Percentiles rank a stretch among this genome's conserved stretches.
Evolutionary conservation across 768 basidiomycete genomes (phyloP).

Genomic region (Termitomyces sp.): DNA sequence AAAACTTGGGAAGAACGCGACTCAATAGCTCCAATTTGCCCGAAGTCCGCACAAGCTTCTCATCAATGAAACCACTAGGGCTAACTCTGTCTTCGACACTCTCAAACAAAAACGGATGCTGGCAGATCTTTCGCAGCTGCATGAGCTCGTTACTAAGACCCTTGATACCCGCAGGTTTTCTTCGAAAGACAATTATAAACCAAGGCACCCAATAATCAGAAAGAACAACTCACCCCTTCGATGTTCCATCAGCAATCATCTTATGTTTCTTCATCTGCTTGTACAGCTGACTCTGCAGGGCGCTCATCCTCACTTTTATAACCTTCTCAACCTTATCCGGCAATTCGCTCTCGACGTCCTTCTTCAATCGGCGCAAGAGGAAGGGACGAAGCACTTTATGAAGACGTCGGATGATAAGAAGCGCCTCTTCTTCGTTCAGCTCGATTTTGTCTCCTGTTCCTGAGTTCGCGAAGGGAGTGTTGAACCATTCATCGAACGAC

Average conservation of each 20-base stretch:
- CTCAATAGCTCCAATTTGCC: slow-evolving; percentile 94
- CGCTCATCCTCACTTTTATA: slow-evolving; percentile 94
- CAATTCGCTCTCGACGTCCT: slow-evolving; percentile 92
- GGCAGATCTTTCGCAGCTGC: slow-evolving; percentile 97
- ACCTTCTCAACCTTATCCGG: slow-evolving; percentile 98
- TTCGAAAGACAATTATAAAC: slow-evolving; percentile 19
- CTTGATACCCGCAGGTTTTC: slow-evolving; percentile 75
- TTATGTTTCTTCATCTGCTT: slow-evolving; percentile 99
- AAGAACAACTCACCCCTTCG: slow-evolving; percentile 53
- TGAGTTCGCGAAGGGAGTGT: slow-evolving; percentile 98
- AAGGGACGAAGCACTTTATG: slow-evolving; percentile 96
- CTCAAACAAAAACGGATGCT: slow-evolving; percentile 95
- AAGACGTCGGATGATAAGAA: slow-evolving; percentile 92
- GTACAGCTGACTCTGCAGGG: slow-evolving; percentile 86
- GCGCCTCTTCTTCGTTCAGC: slow-evolving; percentile 98
- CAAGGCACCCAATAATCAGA: background rate
- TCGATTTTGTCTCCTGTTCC: slow-evolving; percentile 97
- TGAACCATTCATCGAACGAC: slow-evolving; percentile 99
- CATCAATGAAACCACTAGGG: slow-evolving; percentile 74
- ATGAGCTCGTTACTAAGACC: slow-evolving; percentile 93
- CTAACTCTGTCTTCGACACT: slow-evolving; percentile 94
- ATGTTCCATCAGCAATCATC: slow-evolving; percentile 83
- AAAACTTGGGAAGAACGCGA: slow-evolving; percentile 92
- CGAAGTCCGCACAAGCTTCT: slow-evolving; percentile 77
- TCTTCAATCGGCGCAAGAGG: slow-evolving; percentile 88